Evolutionary conservation across 768 basidiomycete species (phyloP).

Genomic region (Tricholomella constricta): DNA sequence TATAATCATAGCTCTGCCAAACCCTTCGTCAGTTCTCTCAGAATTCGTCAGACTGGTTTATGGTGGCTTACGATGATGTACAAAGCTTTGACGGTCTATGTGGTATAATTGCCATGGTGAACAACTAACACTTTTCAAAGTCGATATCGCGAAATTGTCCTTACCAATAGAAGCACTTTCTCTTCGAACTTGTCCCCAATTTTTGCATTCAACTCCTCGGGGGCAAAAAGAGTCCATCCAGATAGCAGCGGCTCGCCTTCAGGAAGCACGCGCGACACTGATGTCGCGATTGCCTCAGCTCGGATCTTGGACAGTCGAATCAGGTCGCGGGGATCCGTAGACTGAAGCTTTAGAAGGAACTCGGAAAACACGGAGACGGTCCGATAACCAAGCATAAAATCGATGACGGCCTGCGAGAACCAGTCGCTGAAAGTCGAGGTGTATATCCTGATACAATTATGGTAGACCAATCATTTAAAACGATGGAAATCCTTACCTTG

Average conservation of each 20-base stretch:
- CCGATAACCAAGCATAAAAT: slow-evolving; percentile 88
- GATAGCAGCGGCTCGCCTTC: slow-evolving; percentile 78
- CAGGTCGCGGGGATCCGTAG: slow-evolving; percentile 90
- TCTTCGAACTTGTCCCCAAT: slow-evolving; percentile 87
- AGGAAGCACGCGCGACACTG: slow-evolving; percentile 70
- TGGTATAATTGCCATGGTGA: background rate
- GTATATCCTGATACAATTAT: slow-evolving; percentile 62
- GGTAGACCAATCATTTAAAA: background rate
- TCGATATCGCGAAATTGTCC: slow-evolving; percentile 32
- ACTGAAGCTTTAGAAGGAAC: slow-evolving; percentile 84
- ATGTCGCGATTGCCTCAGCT: slow-evolving; percentile 90
- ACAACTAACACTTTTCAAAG: background rate
- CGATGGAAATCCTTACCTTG: slow-evolving; percentile 47
- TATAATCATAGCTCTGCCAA: slow-evolving; percentile 87
- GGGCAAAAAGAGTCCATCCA: slow-evolving; percentile 93
- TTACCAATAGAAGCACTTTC: slow-evolving; percentile 85
- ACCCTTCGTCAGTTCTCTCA: background rate
- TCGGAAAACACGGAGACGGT: slow-evolving; percentile 89
- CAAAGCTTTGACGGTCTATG: slow-evolving; percentile 52
- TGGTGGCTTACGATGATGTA: slow-evolving; percentile 81
- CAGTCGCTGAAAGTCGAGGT: slow-evolving; percentile 92
- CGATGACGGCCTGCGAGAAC: slow-evolving; percentile 96
- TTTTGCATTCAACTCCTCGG: slow-evolving; percentile 71
- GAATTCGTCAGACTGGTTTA: background rate
- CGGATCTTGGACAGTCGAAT: slow-evolving; percentile 88